These are phyloP conservation scores for Cercospora zeina DNA, from an alignment of 2,329 filamentous ascomycete genomes.

Conservation along the genomic window DNA sequence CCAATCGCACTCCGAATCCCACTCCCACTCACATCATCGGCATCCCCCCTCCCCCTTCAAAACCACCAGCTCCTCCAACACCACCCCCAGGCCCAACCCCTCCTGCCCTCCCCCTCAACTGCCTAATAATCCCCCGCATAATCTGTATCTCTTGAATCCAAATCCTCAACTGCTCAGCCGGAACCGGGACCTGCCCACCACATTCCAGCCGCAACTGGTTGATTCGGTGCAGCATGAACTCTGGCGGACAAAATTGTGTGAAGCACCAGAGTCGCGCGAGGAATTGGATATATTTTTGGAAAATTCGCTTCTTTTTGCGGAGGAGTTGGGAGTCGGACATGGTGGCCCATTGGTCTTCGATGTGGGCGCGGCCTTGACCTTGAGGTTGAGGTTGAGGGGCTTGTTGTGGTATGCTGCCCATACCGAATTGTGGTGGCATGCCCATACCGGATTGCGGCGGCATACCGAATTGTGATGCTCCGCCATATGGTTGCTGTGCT, in stretches of 20 bases:
- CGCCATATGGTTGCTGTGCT: no score
- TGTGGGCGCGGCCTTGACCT: background rate
- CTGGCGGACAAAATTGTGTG: no score
- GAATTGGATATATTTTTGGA: background rate
- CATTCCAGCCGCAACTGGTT: background rate
- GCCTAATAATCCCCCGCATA: background rate
- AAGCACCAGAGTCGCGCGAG: background rate
- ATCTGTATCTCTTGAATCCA: background rate
- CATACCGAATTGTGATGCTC: background rate
- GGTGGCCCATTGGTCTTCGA: background rate
- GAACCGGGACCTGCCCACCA: no score
- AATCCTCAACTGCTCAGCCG: background rate
- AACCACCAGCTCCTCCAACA: no score
- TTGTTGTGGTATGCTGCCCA: background rate
- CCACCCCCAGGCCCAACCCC: no score
- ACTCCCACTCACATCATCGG: no score
- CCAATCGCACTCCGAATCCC: no score
- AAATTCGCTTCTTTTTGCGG: background rate
- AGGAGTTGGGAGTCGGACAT: background rate
- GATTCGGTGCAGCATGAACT: background rate
- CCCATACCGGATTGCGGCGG: background rate
- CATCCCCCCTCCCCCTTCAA: no score
- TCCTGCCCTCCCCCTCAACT: no score
- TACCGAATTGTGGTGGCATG: background rate
- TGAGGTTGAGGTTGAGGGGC: background rate